These are phyloP conservation scores for Xylaria sp. DNA, from an alignment of 2,329 filamentous ascomycete species.

Conservation along the genomic window DNA sequence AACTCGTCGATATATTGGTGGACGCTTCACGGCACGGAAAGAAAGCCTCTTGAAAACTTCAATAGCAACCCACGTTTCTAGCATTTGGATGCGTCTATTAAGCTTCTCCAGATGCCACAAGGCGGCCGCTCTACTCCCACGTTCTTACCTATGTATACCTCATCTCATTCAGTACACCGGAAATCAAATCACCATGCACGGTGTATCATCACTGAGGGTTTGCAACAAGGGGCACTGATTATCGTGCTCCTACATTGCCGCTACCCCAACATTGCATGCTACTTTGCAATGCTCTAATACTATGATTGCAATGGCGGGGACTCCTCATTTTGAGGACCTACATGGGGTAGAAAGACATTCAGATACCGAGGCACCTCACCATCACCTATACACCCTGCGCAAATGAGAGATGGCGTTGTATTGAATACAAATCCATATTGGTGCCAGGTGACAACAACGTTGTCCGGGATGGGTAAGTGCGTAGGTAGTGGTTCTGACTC, in stretches of 20 bases:
- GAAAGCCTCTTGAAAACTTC: neutral
- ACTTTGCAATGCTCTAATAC: neutral
- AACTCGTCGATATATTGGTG: neutral
- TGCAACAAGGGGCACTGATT: neutral
- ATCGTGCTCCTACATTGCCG: neutral
- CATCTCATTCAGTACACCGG: neutral
- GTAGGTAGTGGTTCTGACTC: neutral
- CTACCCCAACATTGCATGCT: neutral
- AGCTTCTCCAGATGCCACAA: neutral
- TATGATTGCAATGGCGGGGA: neutral
- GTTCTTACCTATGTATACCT: neutral
- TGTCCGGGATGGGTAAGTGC: too few relatives aligned
- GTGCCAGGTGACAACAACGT: neutral
- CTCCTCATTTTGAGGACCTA: neutral
- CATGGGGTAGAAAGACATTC: neutral
- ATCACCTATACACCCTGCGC: neutral
- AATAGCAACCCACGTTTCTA: neutral
- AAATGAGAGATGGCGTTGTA: neutral
- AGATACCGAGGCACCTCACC: neutral
- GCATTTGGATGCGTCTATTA: neutral
- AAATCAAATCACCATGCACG: neutral
- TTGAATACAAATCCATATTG: neutral
- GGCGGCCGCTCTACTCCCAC: too few relatives aligned
- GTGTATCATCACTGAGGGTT: neutral
- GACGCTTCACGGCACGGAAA: neutral